These are phyloP conservation scores for Athelia psychrophila DNA, from an alignment of 1,284 basidiomycete species.

Conservation along the genomic window DNA sequence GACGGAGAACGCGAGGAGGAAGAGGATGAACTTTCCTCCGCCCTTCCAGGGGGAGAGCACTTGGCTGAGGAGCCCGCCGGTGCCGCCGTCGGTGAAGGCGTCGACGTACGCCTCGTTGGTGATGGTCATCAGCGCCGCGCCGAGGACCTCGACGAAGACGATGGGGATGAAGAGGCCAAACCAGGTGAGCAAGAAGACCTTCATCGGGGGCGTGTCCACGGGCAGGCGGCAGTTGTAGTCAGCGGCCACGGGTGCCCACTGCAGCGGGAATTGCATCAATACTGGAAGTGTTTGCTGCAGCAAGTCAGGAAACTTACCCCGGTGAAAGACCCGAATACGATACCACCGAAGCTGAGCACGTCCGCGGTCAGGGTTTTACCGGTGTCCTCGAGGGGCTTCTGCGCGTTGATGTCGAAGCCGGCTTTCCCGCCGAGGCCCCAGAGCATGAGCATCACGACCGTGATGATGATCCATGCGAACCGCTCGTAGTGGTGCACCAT, in stretches of 20 bases:
- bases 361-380: slow-evolving; percentile 41
- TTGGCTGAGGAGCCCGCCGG: slow-evolving; percentile 44
- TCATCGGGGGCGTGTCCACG: slow-evolving; percentile 36
- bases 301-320: slow-evolving; percentile 34
- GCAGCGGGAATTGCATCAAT: not conserved
- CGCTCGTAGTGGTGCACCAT: slow-evolving; percentile 59
- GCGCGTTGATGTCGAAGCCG: slow-evolving; percentile 45
- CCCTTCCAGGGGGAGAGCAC: slow-evolving; percentile 44
- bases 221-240: slow-evolving; percentile 58
- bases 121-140: slow-evolving; percentile 55
- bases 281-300: not conserved
- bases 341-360: slow-evolving; percentile 55
- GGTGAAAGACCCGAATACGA: slow-evolving; percentile 52
- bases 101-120: slow-evolving; percentile 47
- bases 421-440: slow-evolving; percentile 53
- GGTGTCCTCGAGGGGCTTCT: slow-evolving; percentile 41
- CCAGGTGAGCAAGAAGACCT: slow-evolving; percentile 54
- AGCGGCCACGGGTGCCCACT: slow-evolving; percentile 48
- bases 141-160: slow-evolving; percentile 52
- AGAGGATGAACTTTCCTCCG: slow-evolving; percentile 58
- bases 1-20: slow-evolving; percentile 54
- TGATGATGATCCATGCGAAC: slow-evolving; percentile 57
- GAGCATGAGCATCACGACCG: slow-evolving; percentile 54
- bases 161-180: slow-evolving; percentile 56
- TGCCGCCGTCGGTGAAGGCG: slow-evolving; percentile 45